Evolutionary conservation across 192 early-diverging fungal genomes (phyloP), one percentile per base, ranked within the genome.

Genomic region (Lobulomyces angularis): DNA sequence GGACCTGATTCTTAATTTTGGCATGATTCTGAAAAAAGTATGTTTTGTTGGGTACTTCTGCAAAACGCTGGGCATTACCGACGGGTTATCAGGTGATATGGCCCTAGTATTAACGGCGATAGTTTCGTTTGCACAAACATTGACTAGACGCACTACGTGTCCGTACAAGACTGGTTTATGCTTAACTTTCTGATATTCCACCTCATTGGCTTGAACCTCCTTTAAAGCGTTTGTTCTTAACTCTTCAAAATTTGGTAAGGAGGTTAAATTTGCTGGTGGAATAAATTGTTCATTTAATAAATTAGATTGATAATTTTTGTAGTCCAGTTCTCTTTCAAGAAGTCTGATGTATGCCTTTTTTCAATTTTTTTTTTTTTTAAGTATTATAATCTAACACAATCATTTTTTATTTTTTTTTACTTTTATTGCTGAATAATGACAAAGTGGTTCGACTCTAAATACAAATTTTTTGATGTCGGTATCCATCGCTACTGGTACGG

Each of bases 1-100:
- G 12, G 42, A 40, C 5, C 58, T 21, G 27, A 60, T 58, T 33
- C 53, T 16, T 27, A 60, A 58, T 27, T 56, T 60, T 18, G 58
- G 58, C 33, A 60, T 5, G 39, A 60, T 57, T 17, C 53, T 27
- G 47, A 56, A 56, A 5, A 43, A 25, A 24, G 36, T 34, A 34
- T 43, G 42, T n/a, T 45, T 23, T 20, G 37, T 5, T 3, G 51
- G 14, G 24, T 44, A 37, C 8, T 37, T 18, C 12, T 45, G 35
- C 35, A 48, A 20, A 9, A 48, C 37, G 27, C 49, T 44, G 12
- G 43, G 51, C 58, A 51, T 58, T 5, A 29, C 27, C 8, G 46
- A 36, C 1, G 51, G 46, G 8, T 60, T 53, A 42, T 45, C 33
- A 14, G 22, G 16, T 22, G 30, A 36, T 9, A 48, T 59, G 23